Evolutionary conservation across 805 yeast species (phyloP).

Genomic region (Candida ovalis): DNA sequence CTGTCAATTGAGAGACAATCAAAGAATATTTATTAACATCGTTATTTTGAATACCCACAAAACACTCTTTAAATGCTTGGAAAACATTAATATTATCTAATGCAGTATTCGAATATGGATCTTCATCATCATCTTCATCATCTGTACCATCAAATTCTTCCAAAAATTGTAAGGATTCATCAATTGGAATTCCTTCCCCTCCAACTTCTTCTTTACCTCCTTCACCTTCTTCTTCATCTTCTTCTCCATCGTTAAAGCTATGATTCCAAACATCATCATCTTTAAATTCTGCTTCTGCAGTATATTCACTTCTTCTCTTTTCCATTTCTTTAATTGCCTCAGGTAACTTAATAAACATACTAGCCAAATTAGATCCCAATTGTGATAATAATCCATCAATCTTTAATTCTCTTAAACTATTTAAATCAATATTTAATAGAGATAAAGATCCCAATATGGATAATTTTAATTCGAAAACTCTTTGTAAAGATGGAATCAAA

Average conservation of each 20-base stretch:
- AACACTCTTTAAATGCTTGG: constrained; percentile 54
- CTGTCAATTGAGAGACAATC: constrained; percentile 19
- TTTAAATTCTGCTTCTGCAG: constrained; percentile 23
- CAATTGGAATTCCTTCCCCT: constrained; percentile 37
- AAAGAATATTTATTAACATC: constrained; percentile 33
- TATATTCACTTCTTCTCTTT: constrained; percentile 56
- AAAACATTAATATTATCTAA: constrained; percentile 75
- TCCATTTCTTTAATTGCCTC: constrained; percentile 64
- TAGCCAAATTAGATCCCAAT: constrained; percentile 48
- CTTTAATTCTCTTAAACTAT: constrained; percentile 16
- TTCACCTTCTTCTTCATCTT: constrained; percentile 34
- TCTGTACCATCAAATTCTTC: constrained; percentile 34
- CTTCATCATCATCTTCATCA: constrained; percentile 71
- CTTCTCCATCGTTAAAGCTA: constrained; percentile 27
- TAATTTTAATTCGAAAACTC: constrained; percentile 81
- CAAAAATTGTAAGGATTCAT: constrained; percentile 48
- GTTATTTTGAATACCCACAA: constrained; percentile 44
- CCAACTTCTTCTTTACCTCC: constrained; percentile 29
- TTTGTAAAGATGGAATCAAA: constrained; percentile 46
- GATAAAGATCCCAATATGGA: constrained; percentile 65
- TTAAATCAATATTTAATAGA: constrained; percentile 32
- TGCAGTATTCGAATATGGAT: constrained; percentile 73
- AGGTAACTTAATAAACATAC: constrained; percentile 60
- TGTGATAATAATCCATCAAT: constrained; percentile 39
- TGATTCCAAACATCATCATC: constrained; percentile 21